Conservation (phyloP, 2,329 filamentous ascomycete genomes). For the Claviceps sp. region DNA sequence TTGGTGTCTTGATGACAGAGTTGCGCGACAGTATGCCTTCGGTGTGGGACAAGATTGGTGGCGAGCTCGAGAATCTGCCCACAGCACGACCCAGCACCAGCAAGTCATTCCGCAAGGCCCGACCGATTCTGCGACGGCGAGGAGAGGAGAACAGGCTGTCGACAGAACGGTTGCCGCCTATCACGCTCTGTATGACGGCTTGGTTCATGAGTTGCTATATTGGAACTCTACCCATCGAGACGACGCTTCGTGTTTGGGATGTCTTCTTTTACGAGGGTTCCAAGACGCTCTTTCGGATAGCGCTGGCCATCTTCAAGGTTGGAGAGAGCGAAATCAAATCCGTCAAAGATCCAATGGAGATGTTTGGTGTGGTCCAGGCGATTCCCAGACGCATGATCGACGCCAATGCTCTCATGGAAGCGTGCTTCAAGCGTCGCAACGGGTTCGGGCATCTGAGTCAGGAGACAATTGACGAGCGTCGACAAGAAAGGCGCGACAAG, state of each 20-base stretch:
- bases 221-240: slow-evolving; percentile 82
- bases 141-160: slow-evolving; percentile 25
- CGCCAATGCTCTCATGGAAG: slow-evolving; percentile 67
- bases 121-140: slow-evolving; percentile 27
- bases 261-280: slow-evolving; percentile 91
- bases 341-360: slow-evolving; percentile 80
- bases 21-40: slow-evolving; percentile 70
- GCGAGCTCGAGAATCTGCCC: slow-evolving; percentile 48
- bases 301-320: slow-evolving; percentile 79
- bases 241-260: slow-evolving; percentile 86
- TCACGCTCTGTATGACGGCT: slow-evolving; percentile 82
- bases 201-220: slow-evolving; percentile 99
- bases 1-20: slow-evolving; percentile 82
- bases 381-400: slow-evolving; percentile 72
- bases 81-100: slow-evolving; percentile 22
- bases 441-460: slow-evolving; percentile 74
- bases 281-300: slow-evolving; percentile 85
- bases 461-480: slow-evolving; percentile 62
- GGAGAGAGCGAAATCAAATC: slow-evolving; percentile 69
- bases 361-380: slow-evolving; percentile 86
- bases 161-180: slow-evolving; percentile 59
- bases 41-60: slow-evolving; percentile 80
- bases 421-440: slow-evolving; percentile 67
- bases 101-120: slow-evolving; percentile 22
- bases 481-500: slow-evolving; percentile 52